A percentile compares a stretch with the other conserved stretches of the same genome.
These are phyloP conservation scores for Rhynchospora breviuscula DNA, from an alignment of 176 grass and related monocot genomes.

Conservation along the genomic window DNA sequence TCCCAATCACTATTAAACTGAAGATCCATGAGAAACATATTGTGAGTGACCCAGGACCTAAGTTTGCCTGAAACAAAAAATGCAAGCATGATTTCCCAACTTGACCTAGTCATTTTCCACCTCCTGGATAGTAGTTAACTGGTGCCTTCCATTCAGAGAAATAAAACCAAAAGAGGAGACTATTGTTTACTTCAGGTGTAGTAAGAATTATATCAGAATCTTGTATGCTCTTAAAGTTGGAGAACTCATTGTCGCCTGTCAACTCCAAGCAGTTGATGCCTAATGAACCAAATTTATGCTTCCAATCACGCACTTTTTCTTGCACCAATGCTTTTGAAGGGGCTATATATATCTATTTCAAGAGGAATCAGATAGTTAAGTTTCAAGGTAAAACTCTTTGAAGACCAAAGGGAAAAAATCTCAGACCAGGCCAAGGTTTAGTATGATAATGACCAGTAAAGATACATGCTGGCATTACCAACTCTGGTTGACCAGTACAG, in stretches of 20 bases:
- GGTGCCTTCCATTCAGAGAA: background rate
- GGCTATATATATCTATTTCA: constrained; percentile 77
- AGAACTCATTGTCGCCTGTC: constrained; percentile 79
- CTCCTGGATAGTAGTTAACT: background rate
- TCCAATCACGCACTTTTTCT: constrained; percentile 91
- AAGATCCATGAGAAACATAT: background rate
- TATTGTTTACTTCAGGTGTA: constrained; percentile 66
- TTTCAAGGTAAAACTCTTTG: background rate
- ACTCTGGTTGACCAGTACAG: background rate
- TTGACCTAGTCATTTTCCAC: background rate
- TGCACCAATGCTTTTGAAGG: constrained; percentile 90
- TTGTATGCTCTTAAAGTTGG: constrained; percentile 53
- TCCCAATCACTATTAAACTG: background rate
- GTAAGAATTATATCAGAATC: constrained; percentile 89
- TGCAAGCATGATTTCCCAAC: background rate
- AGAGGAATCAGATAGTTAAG: background rate
- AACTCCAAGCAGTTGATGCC: constrained; percentile 90
- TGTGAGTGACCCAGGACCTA: background rate
- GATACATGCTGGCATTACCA: background rate
- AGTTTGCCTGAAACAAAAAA: background rate
- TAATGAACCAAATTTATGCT: constrained; percentile 47
- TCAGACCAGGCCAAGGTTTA: background rate
- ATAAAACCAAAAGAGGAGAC: constrained; percentile 14
- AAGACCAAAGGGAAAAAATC: constrained; percentile 15
- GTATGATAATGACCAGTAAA: background rate